Evolutionary conservation across 164 flowering plant species (phyloP).

Genomic region (Warburgia ugandensis): DNA sequence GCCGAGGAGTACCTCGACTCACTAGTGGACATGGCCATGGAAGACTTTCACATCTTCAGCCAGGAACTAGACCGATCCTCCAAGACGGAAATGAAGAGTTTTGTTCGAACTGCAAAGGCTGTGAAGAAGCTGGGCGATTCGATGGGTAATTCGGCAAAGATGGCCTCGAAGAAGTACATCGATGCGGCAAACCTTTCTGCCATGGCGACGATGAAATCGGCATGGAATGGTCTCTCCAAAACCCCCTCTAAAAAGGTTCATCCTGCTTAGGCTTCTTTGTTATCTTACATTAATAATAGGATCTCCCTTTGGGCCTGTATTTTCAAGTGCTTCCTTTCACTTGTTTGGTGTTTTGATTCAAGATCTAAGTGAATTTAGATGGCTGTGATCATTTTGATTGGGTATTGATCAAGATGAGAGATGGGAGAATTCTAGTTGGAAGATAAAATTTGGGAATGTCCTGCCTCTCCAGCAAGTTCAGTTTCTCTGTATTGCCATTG

Average conservation of each 20-base stretch:
- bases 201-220: slow-evolving; percentile 60
- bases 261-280: slow-evolving; percentile 21
- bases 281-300: background rate
- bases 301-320: too few relatives aligned
- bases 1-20: slow-evolving; percentile 64
- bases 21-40: slow-evolving; percentile 67
- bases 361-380: too few relatives aligned
- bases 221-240: slow-evolving; percentile 41
- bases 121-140: slow-evolving; percentile 44
- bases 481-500: too few relatives aligned
- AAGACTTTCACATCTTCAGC: slow-evolving; percentile 51
- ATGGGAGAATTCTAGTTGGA: too few relatives aligned
- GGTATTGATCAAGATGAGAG: too few relatives aligned
- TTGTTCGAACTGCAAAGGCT: slow-evolving; percentile 33
- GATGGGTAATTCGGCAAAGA: slow-evolving; percentile 52
- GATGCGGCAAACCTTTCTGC: slow-evolving; percentile 68
- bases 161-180: slow-evolving; percentile 57
- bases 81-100: slow-evolving; percentile 29
- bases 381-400: too few relatives aligned
- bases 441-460: too few relatives aligned
- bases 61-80: slow-evolving; percentile 41
- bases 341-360: too few relatives aligned
- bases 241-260: slow-evolving; percentile 53
- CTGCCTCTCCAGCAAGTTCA: too few relatives aligned
- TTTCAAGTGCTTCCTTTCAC: too few relatives aligned